Evolutionary conservation across 176 grass and related monocot genomes (phyloP).

Genomic region (Melocanna baccifera): DNA sequence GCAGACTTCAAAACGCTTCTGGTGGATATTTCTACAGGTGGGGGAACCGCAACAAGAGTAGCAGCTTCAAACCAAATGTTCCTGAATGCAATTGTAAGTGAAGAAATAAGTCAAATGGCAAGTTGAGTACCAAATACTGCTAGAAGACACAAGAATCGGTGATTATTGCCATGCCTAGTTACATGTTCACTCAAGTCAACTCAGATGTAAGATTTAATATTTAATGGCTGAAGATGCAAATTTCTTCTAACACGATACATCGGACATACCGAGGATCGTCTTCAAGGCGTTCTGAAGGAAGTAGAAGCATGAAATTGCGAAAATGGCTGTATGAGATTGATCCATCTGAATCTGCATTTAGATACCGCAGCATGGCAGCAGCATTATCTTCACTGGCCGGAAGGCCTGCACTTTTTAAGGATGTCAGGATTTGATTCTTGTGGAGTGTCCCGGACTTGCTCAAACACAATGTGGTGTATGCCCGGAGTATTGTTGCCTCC

Average conservation of each 20-base stretch:
- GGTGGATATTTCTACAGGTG: constrained; percentile 81
- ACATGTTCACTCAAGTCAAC: not conserved
- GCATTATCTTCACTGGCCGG: constrained; percentile 94
- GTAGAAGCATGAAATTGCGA: constrained; percentile 95
- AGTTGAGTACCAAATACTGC: not conserved
- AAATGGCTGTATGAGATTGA: constrained; percentile 97
- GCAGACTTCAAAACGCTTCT: constrained; percentile 90
- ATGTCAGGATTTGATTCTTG: constrained; percentile 88
- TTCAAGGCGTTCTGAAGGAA: constrained; percentile 92
- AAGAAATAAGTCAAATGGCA: constrained; percentile 32
- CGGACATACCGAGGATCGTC: constrained; percentile 84
- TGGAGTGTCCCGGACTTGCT: constrained; percentile 97
- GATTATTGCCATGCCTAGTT: not conserved
- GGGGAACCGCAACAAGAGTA: constrained; percentile 81
- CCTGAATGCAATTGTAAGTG: constrained; percentile 47
- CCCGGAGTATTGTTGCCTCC: constrained; percentile 84
- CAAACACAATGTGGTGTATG: constrained; percentile 88
- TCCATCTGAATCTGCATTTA: constrained; percentile 71
- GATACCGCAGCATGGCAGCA: constrained; percentile 80
- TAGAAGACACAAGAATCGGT: not conserved
- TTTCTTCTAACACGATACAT: not conserved
- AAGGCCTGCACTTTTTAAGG: constrained; percentile 76
- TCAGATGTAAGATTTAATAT: not conserved
- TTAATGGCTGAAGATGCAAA: constrained; percentile 13
- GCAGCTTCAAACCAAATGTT: constrained; percentile 99